A percentile compares a stretch with the other conserved stretches of the same genome.
Evolutionary conservation across 2,329 filamentous ascomycete species (phyloP).

Genomic region (Beauveria sp.): DNA sequence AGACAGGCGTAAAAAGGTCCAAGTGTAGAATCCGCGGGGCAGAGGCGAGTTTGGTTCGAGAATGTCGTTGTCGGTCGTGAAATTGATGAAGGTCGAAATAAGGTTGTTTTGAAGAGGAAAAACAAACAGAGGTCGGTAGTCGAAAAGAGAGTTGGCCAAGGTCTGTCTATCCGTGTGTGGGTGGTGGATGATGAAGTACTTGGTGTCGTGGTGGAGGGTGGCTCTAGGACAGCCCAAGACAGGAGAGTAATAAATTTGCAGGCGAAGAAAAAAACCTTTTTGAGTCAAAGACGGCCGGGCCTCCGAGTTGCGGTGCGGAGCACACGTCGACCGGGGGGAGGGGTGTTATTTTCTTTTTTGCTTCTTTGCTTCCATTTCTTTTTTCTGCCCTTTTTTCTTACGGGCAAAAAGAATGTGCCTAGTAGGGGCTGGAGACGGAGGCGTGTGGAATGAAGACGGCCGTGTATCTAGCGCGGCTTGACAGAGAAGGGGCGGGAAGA

Average conservation of each 20-base stretch:
- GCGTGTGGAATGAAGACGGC: conserved; percentile 1
- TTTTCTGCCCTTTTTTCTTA: neutral
- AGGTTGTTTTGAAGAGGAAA: neutral
- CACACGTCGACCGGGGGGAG: neutral
- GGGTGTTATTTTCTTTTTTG: conserved; percentile 9
- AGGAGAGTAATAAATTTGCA: neutral
- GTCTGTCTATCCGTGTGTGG: neutral
- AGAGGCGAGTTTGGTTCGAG: neutral
- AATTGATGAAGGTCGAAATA: neutral
- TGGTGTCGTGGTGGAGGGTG: neutral
- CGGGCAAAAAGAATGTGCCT: neutral
- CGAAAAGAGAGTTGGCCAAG: conserved; percentile 5
- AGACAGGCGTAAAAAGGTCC: neutral
- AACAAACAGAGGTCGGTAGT: neutral
- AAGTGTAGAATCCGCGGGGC: neutral
- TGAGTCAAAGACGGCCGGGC: conserved; percentile 6
- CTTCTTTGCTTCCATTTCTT: conserved; percentile 12
- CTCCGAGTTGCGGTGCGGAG: conserved; percentile 10
- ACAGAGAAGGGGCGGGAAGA: neutral
- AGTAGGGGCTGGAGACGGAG: neutral
- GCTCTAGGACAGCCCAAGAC: neutral
- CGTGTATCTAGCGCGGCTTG: conserved; percentile 4
- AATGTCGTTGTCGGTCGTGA: neutral
- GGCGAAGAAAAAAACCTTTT: neutral
- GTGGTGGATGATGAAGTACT: conserved; percentile 9